Evolutionary conservation across 2,329 filamentous ascomycete species (phyloP).

Genomic region (Aspergillus sergii): DNA sequence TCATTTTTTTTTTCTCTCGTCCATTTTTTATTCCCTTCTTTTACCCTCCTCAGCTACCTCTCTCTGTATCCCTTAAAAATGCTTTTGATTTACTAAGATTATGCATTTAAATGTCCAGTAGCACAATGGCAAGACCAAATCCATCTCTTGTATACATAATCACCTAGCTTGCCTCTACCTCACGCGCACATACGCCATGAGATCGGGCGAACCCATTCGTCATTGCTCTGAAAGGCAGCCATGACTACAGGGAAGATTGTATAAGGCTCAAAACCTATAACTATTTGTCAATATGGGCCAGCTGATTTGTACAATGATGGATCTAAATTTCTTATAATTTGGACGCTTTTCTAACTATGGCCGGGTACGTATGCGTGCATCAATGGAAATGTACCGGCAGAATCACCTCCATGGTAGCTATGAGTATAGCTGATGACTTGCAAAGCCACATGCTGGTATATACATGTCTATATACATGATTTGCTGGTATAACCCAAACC

Average conservation of each 20-base stretch:
- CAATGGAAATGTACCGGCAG: neutral
- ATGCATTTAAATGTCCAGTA: too few species aligned
- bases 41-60: neutral
- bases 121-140: too few species aligned
- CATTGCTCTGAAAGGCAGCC: neutral
- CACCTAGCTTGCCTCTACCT: too few species aligned
- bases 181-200: too few species aligned
- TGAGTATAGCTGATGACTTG: neutral
- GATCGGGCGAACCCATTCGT: neutral
- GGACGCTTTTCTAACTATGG: too few species aligned
- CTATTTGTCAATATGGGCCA: neutral
- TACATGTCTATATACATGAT: neutral
- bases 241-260: neutral
- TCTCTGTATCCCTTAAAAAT: too few species aligned
- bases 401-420: neutral
- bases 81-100: too few species aligned
- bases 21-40: neutral
- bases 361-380: too few species aligned
- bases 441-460: neutral
- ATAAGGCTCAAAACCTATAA: neutral
- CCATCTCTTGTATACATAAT: too few species aligned
- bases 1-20: neutral
- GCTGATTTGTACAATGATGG: neutral
- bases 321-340: neutral
- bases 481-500: neutral